Conservation (phyloP, 2,329 filamentous ascomycete genomes). For the Monosporascus sp. region DNA sequence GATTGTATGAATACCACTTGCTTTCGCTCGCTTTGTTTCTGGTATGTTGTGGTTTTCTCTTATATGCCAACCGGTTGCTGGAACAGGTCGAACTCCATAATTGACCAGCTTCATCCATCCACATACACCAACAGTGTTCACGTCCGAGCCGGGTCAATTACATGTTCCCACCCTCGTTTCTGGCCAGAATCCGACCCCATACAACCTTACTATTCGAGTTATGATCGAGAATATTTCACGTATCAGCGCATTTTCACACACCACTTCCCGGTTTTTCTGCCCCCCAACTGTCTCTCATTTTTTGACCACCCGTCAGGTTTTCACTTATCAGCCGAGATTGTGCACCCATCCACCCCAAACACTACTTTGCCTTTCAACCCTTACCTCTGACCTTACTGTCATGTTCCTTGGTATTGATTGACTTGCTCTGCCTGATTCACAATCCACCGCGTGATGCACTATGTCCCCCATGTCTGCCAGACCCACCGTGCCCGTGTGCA, state of each 20-base stretch:
- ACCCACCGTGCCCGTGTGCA: slow-evolving; percentile 4
- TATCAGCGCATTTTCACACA: too few relatives aligned
- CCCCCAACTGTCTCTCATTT: not conserved
- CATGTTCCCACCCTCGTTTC: too few relatives aligned
- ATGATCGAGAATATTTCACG: too few relatives aligned
- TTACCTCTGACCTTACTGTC: not conserved
- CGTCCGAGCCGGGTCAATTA: too few relatives aligned
- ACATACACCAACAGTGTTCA: not conserved
- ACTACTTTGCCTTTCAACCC: not conserved
- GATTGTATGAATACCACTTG: slow-evolving; percentile 36
- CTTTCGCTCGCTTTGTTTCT: slow-evolving; percentile 19
- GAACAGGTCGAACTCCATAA: not conserved
- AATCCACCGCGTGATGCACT: not conserved
- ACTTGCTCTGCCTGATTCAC: not conserved
- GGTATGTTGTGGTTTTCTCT: slow-evolving; percentile 15
- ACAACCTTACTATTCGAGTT: too few relatives aligned
- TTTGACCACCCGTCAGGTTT: not conserved
- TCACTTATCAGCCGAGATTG: not conserved
- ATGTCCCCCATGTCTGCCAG: not conserved
- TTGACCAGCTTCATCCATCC: not conserved
- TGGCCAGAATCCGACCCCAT: too few relatives aligned
- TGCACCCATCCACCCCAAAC: not conserved
- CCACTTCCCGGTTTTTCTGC: too few relatives aligned
- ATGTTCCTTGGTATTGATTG: not conserved
- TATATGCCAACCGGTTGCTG: slow-evolving; percentile 4